These are phyloP conservation scores for Solanum hybrid DNA, from an alignment of 305 asterid genomes.

Conservation along the genomic window DNA sequence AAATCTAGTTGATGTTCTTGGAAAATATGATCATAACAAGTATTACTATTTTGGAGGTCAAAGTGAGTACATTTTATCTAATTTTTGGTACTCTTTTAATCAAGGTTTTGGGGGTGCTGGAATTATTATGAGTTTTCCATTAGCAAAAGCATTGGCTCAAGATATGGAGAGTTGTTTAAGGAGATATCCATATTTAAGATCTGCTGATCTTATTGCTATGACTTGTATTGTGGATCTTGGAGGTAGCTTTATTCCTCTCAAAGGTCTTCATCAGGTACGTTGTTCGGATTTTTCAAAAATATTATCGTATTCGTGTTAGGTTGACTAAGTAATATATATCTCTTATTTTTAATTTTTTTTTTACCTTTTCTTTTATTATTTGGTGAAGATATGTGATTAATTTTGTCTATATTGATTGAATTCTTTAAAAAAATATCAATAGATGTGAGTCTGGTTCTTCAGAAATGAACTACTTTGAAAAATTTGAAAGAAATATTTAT, in stretches of 20 bases:
- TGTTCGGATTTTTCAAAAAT: neutral
- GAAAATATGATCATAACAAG: constrained; percentile 21
- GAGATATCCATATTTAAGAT: constrained; percentile 28
- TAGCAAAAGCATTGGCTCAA: constrained; percentile 40
- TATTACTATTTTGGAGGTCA: constrained; percentile 42
- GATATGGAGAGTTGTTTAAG: constrained; percentile 50
- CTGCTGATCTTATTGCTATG: constrained; percentile 53
- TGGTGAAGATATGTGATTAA: neutral
- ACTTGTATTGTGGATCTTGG: constrained; percentile 66
- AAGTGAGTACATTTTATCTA: constrained; percentile 56
- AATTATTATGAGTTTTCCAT: constrained; percentile 43
- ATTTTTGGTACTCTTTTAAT: constrained; percentile 48
- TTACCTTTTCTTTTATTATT: neutral
- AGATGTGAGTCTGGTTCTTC: neutral
- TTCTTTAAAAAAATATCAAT: neutral
- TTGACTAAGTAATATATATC: neutral
- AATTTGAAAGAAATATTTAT: neutral
- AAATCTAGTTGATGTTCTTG: constrained; percentile 20
- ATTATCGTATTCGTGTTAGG: rapidly evolving
- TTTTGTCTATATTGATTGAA: neutral
- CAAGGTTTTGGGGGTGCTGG: constrained; percentile 90
- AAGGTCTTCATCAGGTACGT: constrained; percentile 71
- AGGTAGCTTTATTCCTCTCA: constrained; percentile 54
- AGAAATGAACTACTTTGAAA: neutral
- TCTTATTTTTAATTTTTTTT: neutral